Conservation (phyloP, 2,329 filamentous ascomycete genomes). For the Alternaria arborescens region DNA sequence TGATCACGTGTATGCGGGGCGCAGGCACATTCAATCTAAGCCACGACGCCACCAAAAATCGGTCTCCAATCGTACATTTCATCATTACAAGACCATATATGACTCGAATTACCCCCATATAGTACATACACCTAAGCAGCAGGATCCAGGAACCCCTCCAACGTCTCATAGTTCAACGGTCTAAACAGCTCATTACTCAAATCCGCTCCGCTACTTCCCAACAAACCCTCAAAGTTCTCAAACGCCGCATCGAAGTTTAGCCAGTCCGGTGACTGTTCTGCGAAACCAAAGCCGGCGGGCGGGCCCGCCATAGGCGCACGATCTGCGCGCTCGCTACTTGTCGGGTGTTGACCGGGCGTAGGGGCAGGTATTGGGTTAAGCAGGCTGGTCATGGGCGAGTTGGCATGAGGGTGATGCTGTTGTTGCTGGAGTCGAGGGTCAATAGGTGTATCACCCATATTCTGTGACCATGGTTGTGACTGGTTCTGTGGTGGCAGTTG, state of each 20-base stretch:
- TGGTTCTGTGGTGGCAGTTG: conserved; percentile 19
- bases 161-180: conserved; percentile 47
- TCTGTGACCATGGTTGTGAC: conserved; percentile 35
- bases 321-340: conserved; percentile 48
- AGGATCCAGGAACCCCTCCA: conserved; percentile 46
- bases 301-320: conserved; percentile 32
- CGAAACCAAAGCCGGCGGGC: conserved; percentile 39
- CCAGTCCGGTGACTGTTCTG: conserved; percentile 50
- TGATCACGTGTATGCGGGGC: neutral
- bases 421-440: conserved; percentile 47
- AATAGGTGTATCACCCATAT: conserved; percentile 36
- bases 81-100: neutral
- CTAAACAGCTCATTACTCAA: conserved; percentile 50
- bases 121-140: conserved; percentile 18
- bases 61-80: neutral
- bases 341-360: conserved; percentile 49
- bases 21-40: neutral
- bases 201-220: conserved; percentile 51
- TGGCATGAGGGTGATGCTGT: conserved; percentile 16
- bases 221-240: conserved; percentile 51
- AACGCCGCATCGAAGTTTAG: conserved; percentile 52
- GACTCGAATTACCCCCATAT: neutral
- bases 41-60: neutral
- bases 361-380: conserved; percentile 41
- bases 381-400: conserved; percentile 40